These are phyloP conservation scores for Euphrasia arctica DNA, from an alignment of 305 asterid genomes.

Conservation along the genomic window DNA sequence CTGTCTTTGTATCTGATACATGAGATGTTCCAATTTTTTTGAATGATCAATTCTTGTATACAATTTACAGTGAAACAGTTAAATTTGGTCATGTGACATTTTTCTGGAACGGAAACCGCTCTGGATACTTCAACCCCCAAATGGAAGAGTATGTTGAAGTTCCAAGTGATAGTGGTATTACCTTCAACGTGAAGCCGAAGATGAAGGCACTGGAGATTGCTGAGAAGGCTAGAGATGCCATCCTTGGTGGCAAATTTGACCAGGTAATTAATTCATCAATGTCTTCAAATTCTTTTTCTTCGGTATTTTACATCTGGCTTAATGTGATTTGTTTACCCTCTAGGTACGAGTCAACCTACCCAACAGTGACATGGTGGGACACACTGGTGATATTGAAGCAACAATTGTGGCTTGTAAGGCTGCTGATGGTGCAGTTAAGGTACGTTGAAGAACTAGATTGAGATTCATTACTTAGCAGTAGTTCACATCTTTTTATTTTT, in stretches of 20 bases:
- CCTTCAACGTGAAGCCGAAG: slow-evolving; percentile 86
- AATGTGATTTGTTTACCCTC: slow-evolving; percentile 2
- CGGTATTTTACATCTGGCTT: neutral
- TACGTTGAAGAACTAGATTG: slow-evolving; percentile 27
- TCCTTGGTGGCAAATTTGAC: slow-evolving; percentile 77
- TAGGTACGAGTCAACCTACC: slow-evolving; percentile 94
- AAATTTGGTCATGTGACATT: slow-evolving; percentile 97
- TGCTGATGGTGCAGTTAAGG: slow-evolving; percentile 97
- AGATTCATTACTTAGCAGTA: neutral
- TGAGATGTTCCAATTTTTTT: neutral
- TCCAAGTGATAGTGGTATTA: slow-evolving; percentile 88
- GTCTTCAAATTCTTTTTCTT: neutral
- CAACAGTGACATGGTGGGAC: slow-evolving; percentile 97
- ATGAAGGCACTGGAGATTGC: slow-evolving; percentile 96
- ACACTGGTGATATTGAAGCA: slow-evolving; percentile 94
- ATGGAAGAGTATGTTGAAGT: slow-evolving; percentile 94
- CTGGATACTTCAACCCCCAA: slow-evolving; percentile 70
- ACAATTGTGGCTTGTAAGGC: slow-evolving; percentile 90
- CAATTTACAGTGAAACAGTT: slow-evolving; percentile 76
- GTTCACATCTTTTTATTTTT: too few relatives aligned
- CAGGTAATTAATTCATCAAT: slow-evolving; percentile 58
- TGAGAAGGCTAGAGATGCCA: slow-evolving; percentile 91
- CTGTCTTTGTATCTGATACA: neutral
- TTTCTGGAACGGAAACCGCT: slow-evolving; percentile 98
- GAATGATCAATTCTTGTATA: neutral